Percentiles rank a stretch among this genome's conserved stretches.
These are phyloP conservation scores for Aspergillus melleus DNA, from an alignment of 2,329 filamentous ascomycete species.

Conservation along the genomic window DNA sequence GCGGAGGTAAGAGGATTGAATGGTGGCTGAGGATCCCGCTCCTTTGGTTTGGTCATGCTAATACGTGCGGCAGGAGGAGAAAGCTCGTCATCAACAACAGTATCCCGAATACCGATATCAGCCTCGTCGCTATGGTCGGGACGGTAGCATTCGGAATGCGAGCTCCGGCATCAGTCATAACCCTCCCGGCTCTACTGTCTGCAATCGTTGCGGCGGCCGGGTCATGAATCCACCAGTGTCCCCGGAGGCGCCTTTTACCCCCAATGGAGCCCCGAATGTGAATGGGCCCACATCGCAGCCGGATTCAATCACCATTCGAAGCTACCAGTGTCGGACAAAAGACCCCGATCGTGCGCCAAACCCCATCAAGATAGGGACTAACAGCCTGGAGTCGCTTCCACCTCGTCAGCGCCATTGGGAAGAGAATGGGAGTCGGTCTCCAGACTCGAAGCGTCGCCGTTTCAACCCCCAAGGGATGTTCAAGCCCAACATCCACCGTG, in stretches of 20 bases:
- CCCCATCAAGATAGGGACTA: slow-evolving; percentile 25
- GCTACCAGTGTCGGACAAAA: slow-evolving; percentile 24
- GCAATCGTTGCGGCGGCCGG: slow-evolving; percentile 48
- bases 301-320: slow-evolving; percentile 26
- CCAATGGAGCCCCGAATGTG: slow-evolving; percentile 33
- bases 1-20: slow-evolving; percentile 65
- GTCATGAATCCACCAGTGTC: slow-evolving; percentile 48
- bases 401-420: slow-evolving; percentile 30
- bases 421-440: slow-evolving; percentile 45
- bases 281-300: slow-evolving; percentile 32
- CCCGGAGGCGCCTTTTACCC: slow-evolving; percentile 42
- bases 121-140: slow-evolving; percentile 68
- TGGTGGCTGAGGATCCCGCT: not conserved
- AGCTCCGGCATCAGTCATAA: slow-evolving; percentile 39
- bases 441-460: slow-evolving; percentile 64
- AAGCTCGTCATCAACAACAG: slow-evolving; percentile 80
- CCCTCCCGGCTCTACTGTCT: slow-evolving; percentile 38
- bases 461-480: slow-evolving; percentile 49
- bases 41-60: slow-evolving; percentile 1
- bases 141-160: slow-evolving; percentile 42
- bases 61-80: slow-evolving; percentile 66
- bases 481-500: slow-evolving; percentile 42
- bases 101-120: slow-evolving; percentile 96
- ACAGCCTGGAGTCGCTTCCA: slow-evolving; percentile 20
- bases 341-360: slow-evolving; percentile 25